Evolutionary conservation across 768 basidiomycete genomes (phyloP).

Genomic region (Chiua virens): DNA sequence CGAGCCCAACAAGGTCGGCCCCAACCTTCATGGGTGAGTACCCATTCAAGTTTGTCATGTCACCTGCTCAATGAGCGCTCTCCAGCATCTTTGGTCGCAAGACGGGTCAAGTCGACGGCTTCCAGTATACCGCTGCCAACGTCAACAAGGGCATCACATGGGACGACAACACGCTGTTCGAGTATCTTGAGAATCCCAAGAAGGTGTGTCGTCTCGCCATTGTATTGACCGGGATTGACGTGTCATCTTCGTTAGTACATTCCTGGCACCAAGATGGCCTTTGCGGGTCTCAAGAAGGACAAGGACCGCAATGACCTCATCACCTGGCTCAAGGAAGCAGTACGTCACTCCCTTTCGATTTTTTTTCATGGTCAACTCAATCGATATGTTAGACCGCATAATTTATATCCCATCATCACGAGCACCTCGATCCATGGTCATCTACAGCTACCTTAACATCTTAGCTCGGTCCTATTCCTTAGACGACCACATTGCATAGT

Average conservation of each 20-base stretch:
- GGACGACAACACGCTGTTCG: constrained; percentile 88
- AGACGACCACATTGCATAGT: constrained; percentile 32
- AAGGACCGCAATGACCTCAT: constrained; percentile 96
- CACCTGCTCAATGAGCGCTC: too few species aligned
- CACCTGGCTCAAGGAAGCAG: constrained; percentile 74
- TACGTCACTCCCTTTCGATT: constrained; percentile 36
- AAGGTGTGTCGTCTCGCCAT: constrained; percentile 62
- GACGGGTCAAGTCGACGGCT: constrained; percentile 83
- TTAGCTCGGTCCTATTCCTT: constrained; percentile 33
- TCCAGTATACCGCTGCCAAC: constrained; percentile 93
- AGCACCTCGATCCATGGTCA: constrained; percentile 10
- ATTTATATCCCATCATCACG: constrained; percentile 12
- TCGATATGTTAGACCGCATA: constrained; percentile 27
- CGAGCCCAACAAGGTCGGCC: constrained; percentile 87
- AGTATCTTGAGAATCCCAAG: constrained; percentile 96
- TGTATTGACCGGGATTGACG: background rate
- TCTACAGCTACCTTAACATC: constrained; percentile 24
- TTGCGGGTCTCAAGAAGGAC: constrained; percentile 97
- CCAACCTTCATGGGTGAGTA: constrained; percentile 89
- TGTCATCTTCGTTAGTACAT: constrained; percentile 62
- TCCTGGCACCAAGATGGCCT: constrained; percentile 98
- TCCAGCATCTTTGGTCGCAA: constrained; percentile 78
- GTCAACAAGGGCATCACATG: constrained; percentile 91
- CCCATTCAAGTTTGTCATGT: too few species aligned
- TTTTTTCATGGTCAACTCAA: background rate